Base-by-base conservation (phyloP, 345 rosid species). In the Chamaenerion angustifolium region DNA sequence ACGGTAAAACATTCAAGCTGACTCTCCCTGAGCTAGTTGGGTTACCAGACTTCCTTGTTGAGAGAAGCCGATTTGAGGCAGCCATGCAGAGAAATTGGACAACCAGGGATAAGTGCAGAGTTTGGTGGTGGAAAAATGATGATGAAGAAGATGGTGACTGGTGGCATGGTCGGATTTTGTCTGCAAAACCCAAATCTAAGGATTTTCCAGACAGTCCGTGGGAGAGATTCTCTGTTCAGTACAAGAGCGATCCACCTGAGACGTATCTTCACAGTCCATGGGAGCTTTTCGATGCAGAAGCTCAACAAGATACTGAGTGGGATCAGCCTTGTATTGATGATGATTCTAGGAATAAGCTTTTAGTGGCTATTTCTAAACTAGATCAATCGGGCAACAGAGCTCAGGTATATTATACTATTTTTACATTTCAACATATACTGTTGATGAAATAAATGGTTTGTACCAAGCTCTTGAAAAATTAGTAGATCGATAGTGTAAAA, bases 1-100 rank as follows among this genome's bases (percentile, higher is more conserved):
- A 68, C 46, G 44, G 59, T 48, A 69, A 68, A 68, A 56, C 72
- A 40, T 85, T 88, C 62, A 88, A 70, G 55, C 63, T 88, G 47
- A 88, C 94, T 21, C 56, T 93, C 46, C 94, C 95, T 10, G 99
- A 93, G 64, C 75, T 81, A 63, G 85, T 83, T 46, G 68, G 77
- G 14, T 85, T 82, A 68, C 94, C 99, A 3, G 99, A 93, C 75
- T 93, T 93, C 65, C 82, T 85, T 56, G 99, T 93, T 44, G 99
- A 88, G 67, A 79, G 80, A 75, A 88, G 80, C 71, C 81, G 99
- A 56, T 93, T 76, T 64, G 94, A 82, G 62, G 79, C 83, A 56
- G 79, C 94, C 27, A 73, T 77, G 40, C 62, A 67, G 57, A 84
- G 90, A 71, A 75, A 82, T 56, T 93, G 99, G 99, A 76, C 79